Percentiles rank a stretch among this genome's conserved stretches.
phyloP scores from a whole-genome alignment of 306 rosid genomes.

The Dalbergia cultrata region DNA sequence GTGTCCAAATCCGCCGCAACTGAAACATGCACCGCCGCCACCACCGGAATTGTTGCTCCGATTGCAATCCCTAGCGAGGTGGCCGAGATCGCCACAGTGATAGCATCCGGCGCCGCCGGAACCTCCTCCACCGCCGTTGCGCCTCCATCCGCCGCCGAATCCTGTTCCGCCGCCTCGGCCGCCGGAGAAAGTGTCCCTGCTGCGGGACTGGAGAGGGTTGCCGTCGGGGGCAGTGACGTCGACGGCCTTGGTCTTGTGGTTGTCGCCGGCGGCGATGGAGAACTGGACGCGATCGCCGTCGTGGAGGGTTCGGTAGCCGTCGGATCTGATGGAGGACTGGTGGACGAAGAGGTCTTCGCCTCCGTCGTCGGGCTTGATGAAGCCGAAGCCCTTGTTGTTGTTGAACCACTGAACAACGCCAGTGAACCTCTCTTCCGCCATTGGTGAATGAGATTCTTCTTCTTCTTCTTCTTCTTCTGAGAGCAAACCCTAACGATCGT shows the following conservation, averaged over 20 bases:
- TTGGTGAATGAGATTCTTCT: slow-evolving; percentile 9
- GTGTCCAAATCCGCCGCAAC: slow-evolving; percentile 78
- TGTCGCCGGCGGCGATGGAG: slow-evolving; percentile 63
- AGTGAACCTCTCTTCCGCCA: slow-evolving; percentile 80
- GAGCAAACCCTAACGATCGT: slow-evolving; percentile 50
- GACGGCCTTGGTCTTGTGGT: slow-evolving; percentile 79
- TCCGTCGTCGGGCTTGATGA: slow-evolving; percentile 83
- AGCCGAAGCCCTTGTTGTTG: slow-evolving; percentile 82
- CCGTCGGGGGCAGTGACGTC: slow-evolving; percentile 81
- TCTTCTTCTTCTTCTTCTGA: neutral
- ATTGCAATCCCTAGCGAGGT: slow-evolving; percentile 78
- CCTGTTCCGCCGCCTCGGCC: slow-evolving; percentile 46
- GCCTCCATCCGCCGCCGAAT: slow-evolving; percentile 65
- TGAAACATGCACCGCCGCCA: slow-evolving; percentile 60
- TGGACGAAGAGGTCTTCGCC: slow-evolving; percentile 88
- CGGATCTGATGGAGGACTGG: slow-evolving; percentile 85
- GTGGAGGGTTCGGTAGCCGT: slow-evolving; percentile 74
- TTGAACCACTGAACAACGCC: slow-evolving; percentile 89
- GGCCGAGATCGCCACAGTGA: slow-evolving; percentile 74
- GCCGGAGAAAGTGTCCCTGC: slow-evolving; percentile 44
- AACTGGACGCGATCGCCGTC: slow-evolving; percentile 83
- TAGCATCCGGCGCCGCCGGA: slow-evolving; percentile 64
- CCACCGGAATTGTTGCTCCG: slow-evolving; percentile 47
- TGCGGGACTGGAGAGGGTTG: slow-evolving; percentile 58
- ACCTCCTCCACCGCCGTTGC: slow-evolving; percentile 51